Conservation (phyloP, 495 filamentous ascomycete species). For the Penicillium fimorum region DNA sequence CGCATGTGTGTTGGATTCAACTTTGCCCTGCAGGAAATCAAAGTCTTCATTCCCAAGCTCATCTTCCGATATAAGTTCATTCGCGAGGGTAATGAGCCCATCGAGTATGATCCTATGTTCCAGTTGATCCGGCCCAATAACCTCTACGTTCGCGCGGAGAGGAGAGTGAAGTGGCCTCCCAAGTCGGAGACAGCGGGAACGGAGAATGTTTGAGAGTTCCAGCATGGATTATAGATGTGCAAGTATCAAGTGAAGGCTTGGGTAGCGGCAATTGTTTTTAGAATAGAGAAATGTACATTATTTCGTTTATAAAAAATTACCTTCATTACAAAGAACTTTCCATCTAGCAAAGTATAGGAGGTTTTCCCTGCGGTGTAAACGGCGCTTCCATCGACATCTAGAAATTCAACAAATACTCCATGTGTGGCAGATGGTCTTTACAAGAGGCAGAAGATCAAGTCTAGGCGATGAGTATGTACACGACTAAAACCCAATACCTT, state of each 20-base stretch:
- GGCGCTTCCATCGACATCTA: background rate
- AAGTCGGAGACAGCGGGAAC: constrained; percentile 8
- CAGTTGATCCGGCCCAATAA: constrained; percentile 53
- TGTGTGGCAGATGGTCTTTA: background rate
- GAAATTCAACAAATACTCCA: background rate
- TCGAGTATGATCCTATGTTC: constrained; percentile 57
- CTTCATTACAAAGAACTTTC: background rate
- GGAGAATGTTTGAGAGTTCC: background rate
- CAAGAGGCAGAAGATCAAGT: background rate
- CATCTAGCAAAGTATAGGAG: background rate
- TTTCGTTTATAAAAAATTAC: background rate
- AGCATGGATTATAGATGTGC: background rate
- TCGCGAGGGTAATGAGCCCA: constrained; percentile 33
- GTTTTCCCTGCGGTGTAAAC: background rate
- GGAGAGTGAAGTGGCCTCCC: constrained; percentile 23
- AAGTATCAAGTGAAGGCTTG: background rate
- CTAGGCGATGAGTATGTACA: background rate
- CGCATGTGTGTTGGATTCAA: constrained; percentile 58
- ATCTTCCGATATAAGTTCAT: constrained; percentile 52
- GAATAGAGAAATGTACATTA: background rate
- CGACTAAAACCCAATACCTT: background rate
- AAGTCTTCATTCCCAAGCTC: constrained; percentile 49
- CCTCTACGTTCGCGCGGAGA: constrained; percentile 47
- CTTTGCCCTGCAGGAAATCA: constrained; percentile 54
- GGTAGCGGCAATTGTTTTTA: background rate